Conservation (phyloP, 1,284 basidiomycete species). For the Laetiporus sulphureus region DNA sequence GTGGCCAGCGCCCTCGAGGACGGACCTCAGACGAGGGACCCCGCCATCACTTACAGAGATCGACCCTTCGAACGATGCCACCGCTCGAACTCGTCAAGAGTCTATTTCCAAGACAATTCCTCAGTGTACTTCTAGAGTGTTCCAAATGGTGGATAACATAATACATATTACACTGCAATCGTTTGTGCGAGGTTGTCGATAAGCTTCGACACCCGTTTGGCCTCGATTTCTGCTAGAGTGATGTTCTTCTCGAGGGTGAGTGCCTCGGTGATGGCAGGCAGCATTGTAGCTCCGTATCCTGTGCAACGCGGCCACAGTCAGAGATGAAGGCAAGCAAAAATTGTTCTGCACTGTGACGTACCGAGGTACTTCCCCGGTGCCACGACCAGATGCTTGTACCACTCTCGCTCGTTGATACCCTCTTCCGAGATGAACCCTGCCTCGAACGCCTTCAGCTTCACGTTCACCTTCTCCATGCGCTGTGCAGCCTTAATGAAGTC, state of each 20-base stretch:
- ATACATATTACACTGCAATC: constrained; percentile 15
- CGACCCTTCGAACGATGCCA: too few relatives aligned
- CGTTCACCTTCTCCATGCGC: constrained; percentile 62
- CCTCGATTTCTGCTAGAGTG: constrained; percentile 58
- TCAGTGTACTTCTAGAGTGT: too few relatives aligned
- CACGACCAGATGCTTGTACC: constrained; percentile 83
- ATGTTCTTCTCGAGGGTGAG: constrained; percentile 63
- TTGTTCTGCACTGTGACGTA: constrained; percentile 31
- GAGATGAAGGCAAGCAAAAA: too few relatives aligned
- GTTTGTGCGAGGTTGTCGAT: constrained; percentile 32
- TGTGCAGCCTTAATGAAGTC: constrained; percentile 51
- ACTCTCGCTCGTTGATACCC: constrained; percentile 77
- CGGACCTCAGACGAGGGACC: too few relatives aligned
- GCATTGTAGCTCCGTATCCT: constrained; percentile 85
- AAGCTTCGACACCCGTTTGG: constrained; percentile 51
- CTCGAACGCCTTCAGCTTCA: constrained; percentile 73
- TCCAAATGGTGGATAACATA: too few relatives aligned
- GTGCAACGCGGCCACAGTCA: too few relatives aligned
- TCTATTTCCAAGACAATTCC: too few relatives aligned
- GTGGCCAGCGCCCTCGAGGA: too few relatives aligned
- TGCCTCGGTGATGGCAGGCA: constrained; percentile 81
- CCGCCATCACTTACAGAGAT: too few relatives aligned
- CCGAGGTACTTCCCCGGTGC: constrained; percentile 89
- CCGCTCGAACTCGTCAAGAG: too few relatives aligned
- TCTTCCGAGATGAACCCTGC: constrained; percentile 77